Evolutionary conservation across 345 rosid genomes (phyloP), one percentile per base, ranked within the genome.

Genomic region (Eucalyptus grandis): DNA sequence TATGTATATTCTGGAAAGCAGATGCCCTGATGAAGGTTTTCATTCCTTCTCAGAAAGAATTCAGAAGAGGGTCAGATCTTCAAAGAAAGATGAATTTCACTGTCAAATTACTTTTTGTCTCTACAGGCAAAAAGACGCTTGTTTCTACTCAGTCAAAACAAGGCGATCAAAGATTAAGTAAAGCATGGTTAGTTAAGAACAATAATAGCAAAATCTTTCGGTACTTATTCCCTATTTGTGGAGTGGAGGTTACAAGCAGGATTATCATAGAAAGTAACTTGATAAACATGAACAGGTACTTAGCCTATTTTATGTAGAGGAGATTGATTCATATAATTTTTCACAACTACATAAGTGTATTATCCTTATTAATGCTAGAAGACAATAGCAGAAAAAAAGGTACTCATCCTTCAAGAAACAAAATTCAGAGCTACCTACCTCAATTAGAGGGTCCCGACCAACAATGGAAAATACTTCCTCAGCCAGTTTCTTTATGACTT

Each of bases 391-490:
- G 87, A 24, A 34, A 86, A 49, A 56, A 56, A 49, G 67, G 88
- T 37, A 40, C 9, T 37, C 47, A 40, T 77, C 85, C 85, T 21
- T 77, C 47, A 3, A 77, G 88, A 17, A 86, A 86, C n/a, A 65
- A 90, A 65, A 37, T 22, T 49, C 40, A 87, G 49, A 91, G 89
- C 51, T 89, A 86, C 88, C 58, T 87, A 97, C 99, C 99, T 98
- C 99, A 77, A 98, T 98, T 49, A 98, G 98, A 90, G 99, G 99
- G 93, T 98, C 99, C 53, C 97, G 93, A 50, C 99, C 99, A 77
- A 98, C 99, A 91, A 98, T 98, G 87, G 97, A 93, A 90, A 97
- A 97, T 46, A 98, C 99, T 94, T 98, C 98, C 91, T 97, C 99
- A 26, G 99, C 98, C 54, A 98, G 93, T 83, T 95, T 97, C 91